Base-by-base conservation (phyloP, 1,139 yeast species). In the Nakaseomyces uthaithaninus region DNA sequence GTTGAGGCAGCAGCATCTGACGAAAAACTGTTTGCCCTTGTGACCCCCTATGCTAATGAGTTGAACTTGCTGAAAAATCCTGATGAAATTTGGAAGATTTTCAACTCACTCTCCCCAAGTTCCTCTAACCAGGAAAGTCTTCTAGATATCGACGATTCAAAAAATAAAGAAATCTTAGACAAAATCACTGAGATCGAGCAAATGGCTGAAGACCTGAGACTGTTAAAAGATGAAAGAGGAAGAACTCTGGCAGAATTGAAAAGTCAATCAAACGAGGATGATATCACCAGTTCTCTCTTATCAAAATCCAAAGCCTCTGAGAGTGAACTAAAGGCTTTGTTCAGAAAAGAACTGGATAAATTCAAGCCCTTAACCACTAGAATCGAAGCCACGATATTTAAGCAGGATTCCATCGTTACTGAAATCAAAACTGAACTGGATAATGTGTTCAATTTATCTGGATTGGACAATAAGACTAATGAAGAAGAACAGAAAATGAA, bases 281-380 rank as follows among this genome's bases (percentile, higher is more conserved):
- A 91, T 57, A 86, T 89, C 39, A 81, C 95, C 0, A 80, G 83
- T 43, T 69, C 81, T 19, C 68, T 91, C 27, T 74, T 91, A 3
- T 65, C 82, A 49, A 82, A 84, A 58, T 76, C 78, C 49, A 74
- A 75, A 40, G 67, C 72, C 25, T 62, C 71, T 11, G 77, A 76
- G 16, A 67, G 70, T 33, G 91, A 81, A 47, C 71, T 80, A 42
- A 71, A 71, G 49, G 65, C 68, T 22, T 64, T 85, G 16, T 89
- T 89, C 58, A 74, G 78, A 12, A 72, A 75, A 42, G 95, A 87
- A 58, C 65, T 91, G 48, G 75, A 72, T 40, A 91, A 91, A 60
- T 91, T 86, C 57, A 74, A 74, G 28, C 83, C 83, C 0, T 78
- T 76, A 50, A 76, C 76, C 42, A 67, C 71, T 3, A 74, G 94